phyloP scores from a whole-genome alignment of 2,329 filamentous ascomycete species.

The Clarireedia sp. region DNA sequence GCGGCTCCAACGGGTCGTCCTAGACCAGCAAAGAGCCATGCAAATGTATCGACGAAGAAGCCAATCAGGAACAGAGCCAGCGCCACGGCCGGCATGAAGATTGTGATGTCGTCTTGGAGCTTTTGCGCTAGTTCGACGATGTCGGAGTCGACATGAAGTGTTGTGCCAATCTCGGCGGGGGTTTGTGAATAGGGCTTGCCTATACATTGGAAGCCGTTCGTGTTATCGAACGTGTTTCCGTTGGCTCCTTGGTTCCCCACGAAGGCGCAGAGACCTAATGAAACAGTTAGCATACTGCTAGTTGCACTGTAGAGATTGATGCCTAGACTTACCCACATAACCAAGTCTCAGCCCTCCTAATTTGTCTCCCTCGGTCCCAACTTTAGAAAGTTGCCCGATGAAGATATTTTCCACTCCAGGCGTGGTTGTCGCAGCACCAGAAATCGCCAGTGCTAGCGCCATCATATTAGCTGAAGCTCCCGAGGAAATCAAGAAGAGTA shows the following conservation, averaged over 20 bases:
- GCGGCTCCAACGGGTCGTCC: background rate
- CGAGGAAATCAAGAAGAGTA: background rate
- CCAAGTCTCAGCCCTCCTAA: conserved; percentile 1
- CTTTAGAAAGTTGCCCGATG: background rate
- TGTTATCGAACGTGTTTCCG: conserved; percentile 5
- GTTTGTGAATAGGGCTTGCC: conserved; percentile 3
- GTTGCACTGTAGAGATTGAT: background rate
- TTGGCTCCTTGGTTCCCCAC: conserved; percentile 4
- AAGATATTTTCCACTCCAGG: conserved; percentile 4
- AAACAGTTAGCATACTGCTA: background rate
- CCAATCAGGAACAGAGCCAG: background rate
- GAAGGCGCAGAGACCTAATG: conserved; percentile 3
- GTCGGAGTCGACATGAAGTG: conserved; percentile 1
- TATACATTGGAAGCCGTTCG: conserved; percentile 4
- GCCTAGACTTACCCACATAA: background rate
- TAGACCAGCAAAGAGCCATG: conserved; percentile 5
- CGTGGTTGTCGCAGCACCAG: conserved; percentile 2
- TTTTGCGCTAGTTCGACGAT: background rate
- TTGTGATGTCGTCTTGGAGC: conserved; percentile 3
- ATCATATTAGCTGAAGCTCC: background rate
- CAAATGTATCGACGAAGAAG: background rate
- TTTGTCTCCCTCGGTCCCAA: background rate
- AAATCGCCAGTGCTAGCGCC: conserved; percentile 2
- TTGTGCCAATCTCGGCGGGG: background rate
- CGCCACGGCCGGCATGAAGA: background rate